Evolutionary conservation across 805 yeast species (phyloP).

Genomic region (Yarrowia alimentaria): DNA sequence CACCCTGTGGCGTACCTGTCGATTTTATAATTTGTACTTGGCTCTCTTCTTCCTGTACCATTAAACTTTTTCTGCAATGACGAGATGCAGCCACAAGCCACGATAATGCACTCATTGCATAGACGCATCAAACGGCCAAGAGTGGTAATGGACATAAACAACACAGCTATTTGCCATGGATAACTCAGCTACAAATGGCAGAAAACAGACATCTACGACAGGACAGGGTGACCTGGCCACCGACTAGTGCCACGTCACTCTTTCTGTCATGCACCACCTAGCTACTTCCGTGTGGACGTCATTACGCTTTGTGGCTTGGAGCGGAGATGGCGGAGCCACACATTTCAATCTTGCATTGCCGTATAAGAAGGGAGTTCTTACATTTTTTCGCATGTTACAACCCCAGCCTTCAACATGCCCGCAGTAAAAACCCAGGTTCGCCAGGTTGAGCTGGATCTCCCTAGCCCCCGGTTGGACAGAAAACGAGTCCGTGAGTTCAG

Average conservation of each 20-base stretch:
- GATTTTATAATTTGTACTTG: no score
- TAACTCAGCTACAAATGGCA: no score
- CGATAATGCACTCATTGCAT: conserved; percentile 18
- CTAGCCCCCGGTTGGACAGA: conserved; percentile 1
- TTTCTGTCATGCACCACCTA: background rate
- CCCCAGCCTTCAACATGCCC: background rate
- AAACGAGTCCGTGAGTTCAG: background rate
- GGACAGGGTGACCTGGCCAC: no score
- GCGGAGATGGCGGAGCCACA: conserved; percentile 22
- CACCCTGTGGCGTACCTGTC: background rate
- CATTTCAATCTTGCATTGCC: background rate
- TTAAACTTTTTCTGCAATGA: background rate
- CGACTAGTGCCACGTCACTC: no score
- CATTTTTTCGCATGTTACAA: background rate
- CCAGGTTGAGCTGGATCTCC: conserved; percentile 1
- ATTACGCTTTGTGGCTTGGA: conserved; percentile 21
- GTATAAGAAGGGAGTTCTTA: background rate
- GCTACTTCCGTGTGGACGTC: background rate
- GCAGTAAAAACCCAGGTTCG: conserved; percentile 3
- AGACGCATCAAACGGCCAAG: no score
- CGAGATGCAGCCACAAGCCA: conserved; percentile 28
- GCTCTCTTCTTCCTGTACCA: background rate
- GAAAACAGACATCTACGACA: no score
- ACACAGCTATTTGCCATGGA: no score
- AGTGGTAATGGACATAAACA: no score